Conservation (phyloP, 352 stramenopile genomes). For the Phytophthora megakarya region DNA sequence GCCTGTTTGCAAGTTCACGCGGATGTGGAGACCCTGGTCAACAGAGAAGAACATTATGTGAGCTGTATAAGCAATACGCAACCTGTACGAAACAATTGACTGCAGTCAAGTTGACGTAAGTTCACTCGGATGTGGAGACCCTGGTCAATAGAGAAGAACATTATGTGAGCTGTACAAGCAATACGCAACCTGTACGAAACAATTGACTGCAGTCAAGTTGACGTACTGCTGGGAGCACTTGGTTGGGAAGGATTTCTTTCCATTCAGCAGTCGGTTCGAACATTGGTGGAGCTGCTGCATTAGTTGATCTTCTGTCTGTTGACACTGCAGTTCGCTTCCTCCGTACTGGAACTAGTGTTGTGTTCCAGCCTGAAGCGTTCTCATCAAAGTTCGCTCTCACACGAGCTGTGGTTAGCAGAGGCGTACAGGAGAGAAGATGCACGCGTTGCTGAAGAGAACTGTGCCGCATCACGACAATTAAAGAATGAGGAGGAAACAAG, state of each 20-base stretch:
- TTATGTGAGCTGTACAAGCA: neutral
- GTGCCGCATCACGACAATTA: slow-evolving; percentile 17
- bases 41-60: no score
- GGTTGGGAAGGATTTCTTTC: slow-evolving; percentile 58
- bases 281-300: slow-evolving; percentile 14
- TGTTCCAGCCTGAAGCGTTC: neutral
- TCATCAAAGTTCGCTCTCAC: slow-evolving; percentile 15
- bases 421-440: slow-evolving; percentile 21
- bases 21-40: slow-evolving; percentile 61
- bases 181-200: neutral
- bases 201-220: neutral
- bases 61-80: neutral
- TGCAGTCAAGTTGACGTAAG: slow-evolving; percentile 18
- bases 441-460: slow-evolving; percentile 28
- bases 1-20: slow-evolving; percentile 58
- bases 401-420: slow-evolving; percentile 24
- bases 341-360: slow-evolving; percentile 7
- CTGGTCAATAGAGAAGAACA: no score
- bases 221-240: slow-evolving; percentile 54
- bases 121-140: no score
- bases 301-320: neutral
- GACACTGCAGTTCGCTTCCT: neutral
- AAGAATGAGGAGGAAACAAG: neutral
- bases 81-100: neutral
- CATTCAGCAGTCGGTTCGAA: slow-evolving; percentile 68